Percentiles rank a stretch among this genome's conserved stretches.
Conservation (phyloP, 108 stramenopile genomes). For the Fistulifera solaris region DNA sequence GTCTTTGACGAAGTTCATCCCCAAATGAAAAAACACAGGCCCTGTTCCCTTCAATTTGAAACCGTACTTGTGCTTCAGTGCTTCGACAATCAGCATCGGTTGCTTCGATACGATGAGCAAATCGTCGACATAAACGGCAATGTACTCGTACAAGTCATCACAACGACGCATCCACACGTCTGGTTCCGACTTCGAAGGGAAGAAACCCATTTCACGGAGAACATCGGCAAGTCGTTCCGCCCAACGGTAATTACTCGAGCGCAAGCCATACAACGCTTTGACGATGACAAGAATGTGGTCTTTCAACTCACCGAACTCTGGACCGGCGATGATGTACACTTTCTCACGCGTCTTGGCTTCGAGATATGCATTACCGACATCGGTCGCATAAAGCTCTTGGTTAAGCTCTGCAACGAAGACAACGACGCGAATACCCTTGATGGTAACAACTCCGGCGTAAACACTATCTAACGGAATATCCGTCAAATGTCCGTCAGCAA, state of each 20-base stretch:
- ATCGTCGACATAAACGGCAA: conserved; percentile 14
- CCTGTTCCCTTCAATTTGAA: conserved; percentile 15
- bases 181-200: conserved; percentile 12
- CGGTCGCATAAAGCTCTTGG: conserved; percentile 7
- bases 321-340: conserved; percentile 19
- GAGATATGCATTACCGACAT: conserved; percentile 25
- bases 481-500: conserved; percentile 16
- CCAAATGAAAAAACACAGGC: conserved; percentile 4
- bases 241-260: conserved; percentile 2
- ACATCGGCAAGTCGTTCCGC: conserved; percentile 8
- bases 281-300: conserved; percentile 9
- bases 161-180: conserved; percentile 17
- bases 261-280: conserved; percentile 25
- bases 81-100: conserved; percentile 1
- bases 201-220: conserved; percentile 11
- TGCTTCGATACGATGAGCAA: conserved; percentile 1
- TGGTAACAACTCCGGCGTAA: conserved; percentile 31
- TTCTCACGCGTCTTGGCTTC: conserved; percentile 16
- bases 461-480: conserved; percentile 6
- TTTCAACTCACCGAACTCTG: conserved; percentile 16
- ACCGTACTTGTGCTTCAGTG: not conserved
- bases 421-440: not conserved
- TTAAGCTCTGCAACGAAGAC: conserved; percentile 3
- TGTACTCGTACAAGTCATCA: conserved; percentile 6
- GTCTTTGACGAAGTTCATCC: not conserved